These are phyloP conservation scores for Coniella lustricola DNA, from an alignment of 2,329 filamentous ascomycete genomes.

Conservation along the genomic window DNA sequence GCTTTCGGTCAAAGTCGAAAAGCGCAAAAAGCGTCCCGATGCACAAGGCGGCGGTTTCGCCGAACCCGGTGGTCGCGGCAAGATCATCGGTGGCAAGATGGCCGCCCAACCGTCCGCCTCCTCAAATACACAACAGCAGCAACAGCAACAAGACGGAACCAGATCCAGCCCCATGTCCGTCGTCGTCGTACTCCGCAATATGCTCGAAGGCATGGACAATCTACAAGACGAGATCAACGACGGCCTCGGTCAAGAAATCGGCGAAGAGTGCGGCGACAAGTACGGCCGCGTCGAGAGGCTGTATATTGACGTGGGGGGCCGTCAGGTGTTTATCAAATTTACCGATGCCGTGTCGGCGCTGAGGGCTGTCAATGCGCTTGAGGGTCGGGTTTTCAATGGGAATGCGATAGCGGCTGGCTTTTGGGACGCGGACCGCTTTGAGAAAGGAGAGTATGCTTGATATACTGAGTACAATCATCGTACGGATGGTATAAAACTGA, in stretches of 20 bases:
- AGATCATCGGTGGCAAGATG: slow-evolving; percentile 71
- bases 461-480: no score
- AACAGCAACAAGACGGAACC: slow-evolving; percentile 21
- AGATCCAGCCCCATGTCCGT: slow-evolving; percentile 70
- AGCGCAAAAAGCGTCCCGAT: slow-evolving; percentile 71
- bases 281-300: slow-evolving; percentile 80
- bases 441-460: slow-evolving; percentile 50
- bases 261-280: slow-evolving; percentile 84
- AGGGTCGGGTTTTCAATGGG: slow-evolving; percentile 82
- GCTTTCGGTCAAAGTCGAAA: slow-evolving; percentile 76
- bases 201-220: slow-evolving; percentile 77
- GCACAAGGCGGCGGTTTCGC: slow-evolving; percentile 73
- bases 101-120: not conserved
- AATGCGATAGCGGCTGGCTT: slow-evolving; percentile 78
- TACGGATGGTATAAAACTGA: no score
- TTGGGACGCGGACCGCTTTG: slow-evolving; percentile 78
- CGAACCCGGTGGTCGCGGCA: slow-evolving; percentile 61
- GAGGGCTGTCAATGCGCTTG: slow-evolving; percentile 81
- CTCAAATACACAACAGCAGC: slow-evolving; percentile 5
- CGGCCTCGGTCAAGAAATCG: slow-evolving; percentile 84
- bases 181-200: slow-evolving; percentile 75
- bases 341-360: slow-evolving; percentile 78
- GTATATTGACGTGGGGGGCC: slow-evolving; percentile 58
- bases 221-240: slow-evolving; percentile 69
- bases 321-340: slow-evolving; percentile 87